Conservation (phyloP, 2,329 filamentous ascomycete species). For the Aspergillus neoniger region DNA sequence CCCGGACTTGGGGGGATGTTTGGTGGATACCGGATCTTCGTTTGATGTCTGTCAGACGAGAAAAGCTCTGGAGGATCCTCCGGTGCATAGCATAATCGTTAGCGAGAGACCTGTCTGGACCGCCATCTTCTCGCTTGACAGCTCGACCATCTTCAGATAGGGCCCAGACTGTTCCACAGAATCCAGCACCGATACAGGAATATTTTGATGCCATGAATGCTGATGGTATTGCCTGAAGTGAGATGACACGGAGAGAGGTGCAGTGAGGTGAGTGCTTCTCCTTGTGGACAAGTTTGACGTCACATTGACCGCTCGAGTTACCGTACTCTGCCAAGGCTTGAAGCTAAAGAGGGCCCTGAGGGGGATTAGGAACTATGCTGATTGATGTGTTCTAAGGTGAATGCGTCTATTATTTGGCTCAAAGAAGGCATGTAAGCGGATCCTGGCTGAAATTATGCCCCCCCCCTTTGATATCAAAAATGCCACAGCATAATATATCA, state of each 20-base stretch:
- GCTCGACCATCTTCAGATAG: conserved; percentile 18
- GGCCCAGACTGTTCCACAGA: conserved; percentile 39
- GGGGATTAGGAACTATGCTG: too few relatives aligned
- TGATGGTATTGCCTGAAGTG: not conserved
- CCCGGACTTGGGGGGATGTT: conserved; percentile 12
- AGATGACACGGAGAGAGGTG: not conserved
- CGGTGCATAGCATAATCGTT: conserved; percentile 39
- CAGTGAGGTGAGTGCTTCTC: not conserved
- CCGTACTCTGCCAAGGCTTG: not conserved
- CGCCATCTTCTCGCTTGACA: conserved; percentile 40
- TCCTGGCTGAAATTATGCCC: not conserved
- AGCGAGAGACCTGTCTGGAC: conserved; percentile 27
- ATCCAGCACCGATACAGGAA: conserved; percentile 31
- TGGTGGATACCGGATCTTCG: not conserved
- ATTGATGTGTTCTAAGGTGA: not conserved
- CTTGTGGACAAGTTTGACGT: not conserved
- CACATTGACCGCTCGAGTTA: not conserved
- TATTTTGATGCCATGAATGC: not conserved
- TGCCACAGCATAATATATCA: not conserved
- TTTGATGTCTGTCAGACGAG: not conserved
- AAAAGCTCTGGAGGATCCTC: conserved; percentile 20
- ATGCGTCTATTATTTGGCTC: not conserved
- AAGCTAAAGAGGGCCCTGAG: not conserved
- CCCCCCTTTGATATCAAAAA: too few relatives aligned
- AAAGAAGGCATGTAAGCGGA: not conserved